Evolutionary conservation across 192 early-diverging fungal genomes (phyloP), one percentile per base, ranked within the genome.

Genomic region (Martensiomyces pterosporus): DNA sequence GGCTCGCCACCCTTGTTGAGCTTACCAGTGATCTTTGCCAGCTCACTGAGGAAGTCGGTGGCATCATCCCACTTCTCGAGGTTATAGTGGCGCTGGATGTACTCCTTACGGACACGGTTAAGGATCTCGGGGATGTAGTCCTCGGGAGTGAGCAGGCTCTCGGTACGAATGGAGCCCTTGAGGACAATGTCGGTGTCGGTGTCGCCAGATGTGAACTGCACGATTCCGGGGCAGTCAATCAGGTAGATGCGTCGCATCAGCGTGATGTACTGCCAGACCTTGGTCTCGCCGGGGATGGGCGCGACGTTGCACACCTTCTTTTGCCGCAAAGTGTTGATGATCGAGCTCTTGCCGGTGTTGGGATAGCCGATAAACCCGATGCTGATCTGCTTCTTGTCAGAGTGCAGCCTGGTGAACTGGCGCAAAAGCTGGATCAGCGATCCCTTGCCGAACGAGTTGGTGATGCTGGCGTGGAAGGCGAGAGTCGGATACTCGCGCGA

Each of bases 251-350:
- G 86, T 54, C 92, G 92, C 82, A 94, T 99, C 57, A 99, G 80
- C 12, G 94, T 97, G 29, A 99, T 95, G 70, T 99, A 99, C 77
- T 97, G 97, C 97, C 97, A 99, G 48, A 94, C 88, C 74, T 87
- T 90, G 57, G 97, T 99, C 72, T 99, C 97, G 25, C 97, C 97
- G 21, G 97, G 94, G 58, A 97, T 84, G 1, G 97, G 97, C 7
- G 97, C 97, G 7, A 97, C 94, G 38, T 81, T 97, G 82, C 97
- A 99, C 36, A 96, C 94, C 77, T 95, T 97, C 71, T 95, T 93
- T 44, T 81, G 81, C 49, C 90, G 82, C 45, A 99, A 76, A 10
- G 97, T 95, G 77, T 99, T 99, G 76, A 99, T 99, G 64, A 99
- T 97, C 50, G 91, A 94, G 48, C 85, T 89, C 67, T 98, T 97